Percentiles rank a stretch among this genome's conserved stretches.
Conservation (phyloP, 2,329 filamentous ascomycete genomes). For the Alternaria novae-zelandiae region DNA sequence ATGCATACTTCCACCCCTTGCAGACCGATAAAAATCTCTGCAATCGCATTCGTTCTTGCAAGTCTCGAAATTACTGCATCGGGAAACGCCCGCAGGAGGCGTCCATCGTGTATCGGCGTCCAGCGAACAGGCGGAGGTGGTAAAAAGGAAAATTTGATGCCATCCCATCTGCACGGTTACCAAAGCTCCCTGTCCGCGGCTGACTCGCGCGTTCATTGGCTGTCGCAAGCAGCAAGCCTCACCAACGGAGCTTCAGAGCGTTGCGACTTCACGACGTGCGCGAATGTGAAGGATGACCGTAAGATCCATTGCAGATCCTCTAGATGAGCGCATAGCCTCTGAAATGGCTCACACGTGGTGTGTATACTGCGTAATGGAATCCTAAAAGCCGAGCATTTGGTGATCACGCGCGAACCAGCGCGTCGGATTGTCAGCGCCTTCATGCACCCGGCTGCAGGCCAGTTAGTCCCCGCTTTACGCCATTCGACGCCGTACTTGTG, state of each 20-base stretch:
- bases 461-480: slow-evolving; percentile 23
- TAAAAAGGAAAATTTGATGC: slow-evolving; percentile 22
- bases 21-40: slow-evolving; percentile 16
- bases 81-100: slow-evolving; percentile 5
- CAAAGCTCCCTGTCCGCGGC: slow-evolving; percentile 29
- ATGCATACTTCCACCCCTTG: not conserved
- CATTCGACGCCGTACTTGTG: slow-evolving; percentile 6
- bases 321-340: not conserved
- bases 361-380: slow-evolving; percentile 16
- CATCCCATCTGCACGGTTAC: slow-evolving; percentile 14
- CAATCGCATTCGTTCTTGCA: slow-evolving; percentile 5
- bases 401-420: slow-evolving; percentile 29
- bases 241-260: not conserved
- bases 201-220: slow-evolving; percentile 29
- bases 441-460: slow-evolving; percentile 9
- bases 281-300: not conserved
- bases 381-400: slow-evolving; percentile 11
- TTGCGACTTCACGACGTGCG: slow-evolving; percentile 6
- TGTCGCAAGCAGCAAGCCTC: slow-evolving; percentile 7
- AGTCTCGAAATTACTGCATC: slow-evolving; percentile 1
- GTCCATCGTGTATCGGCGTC: slow-evolving; percentile 22
- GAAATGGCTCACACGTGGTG: slow-evolving; percentile 10
- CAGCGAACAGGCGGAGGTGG: slow-evolving; percentile 27
- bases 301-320: not conserved
- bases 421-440: slow-evolving; percentile 22